Percentiles rank a stretch among this genome's conserved stretches.
Evolutionary conservation across 192 early-diverging fungal genomes (phyloP).

Genomic region (Coemansia sp.): DNA sequence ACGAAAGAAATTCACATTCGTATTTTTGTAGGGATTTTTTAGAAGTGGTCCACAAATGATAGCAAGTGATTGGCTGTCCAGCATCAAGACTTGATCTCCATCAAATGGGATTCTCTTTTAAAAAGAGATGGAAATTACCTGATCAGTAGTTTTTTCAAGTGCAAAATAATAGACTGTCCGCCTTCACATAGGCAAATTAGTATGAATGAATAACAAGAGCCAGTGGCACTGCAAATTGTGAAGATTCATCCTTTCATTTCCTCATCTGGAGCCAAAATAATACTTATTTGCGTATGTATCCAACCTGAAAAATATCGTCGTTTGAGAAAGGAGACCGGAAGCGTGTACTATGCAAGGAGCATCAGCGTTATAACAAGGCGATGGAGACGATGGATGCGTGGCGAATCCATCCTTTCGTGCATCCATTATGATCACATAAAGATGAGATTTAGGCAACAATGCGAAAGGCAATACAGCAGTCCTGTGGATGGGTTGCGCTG

Average conservation of each 20-base stretch:
- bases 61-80: neutral
- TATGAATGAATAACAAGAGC: too few species aligned
- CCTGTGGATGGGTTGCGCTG: neutral
- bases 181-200: too few species aligned
- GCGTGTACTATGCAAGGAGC: neutral
- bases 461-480: neutral
- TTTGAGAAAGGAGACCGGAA: conserved; percentile 4
- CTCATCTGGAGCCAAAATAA: conserved; percentile 38
- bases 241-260: conserved; percentile 36
- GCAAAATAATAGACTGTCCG: too few species aligned
- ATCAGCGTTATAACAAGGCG: neutral
- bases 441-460: neutral
- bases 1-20: neutral
- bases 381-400: conserved; percentile 17
- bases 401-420: conserved; percentile 3
- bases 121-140: neutral
- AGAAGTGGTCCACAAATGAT: neutral
- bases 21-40: too few species aligned
- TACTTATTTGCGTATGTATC: conserved; percentile 44
- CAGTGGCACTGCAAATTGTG: neutral
- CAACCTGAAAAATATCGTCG: neutral
- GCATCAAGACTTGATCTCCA: neutral
- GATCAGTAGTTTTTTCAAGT: neutral
- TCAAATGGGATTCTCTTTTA: neutral
- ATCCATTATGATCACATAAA: neutral